Percentiles rank a stretch among this genome's conserved stretches.
Evolutionary conservation across 2,329 filamentous ascomycete species (phyloP).

Genomic region (Knoxdaviesia capensis): DNA sequence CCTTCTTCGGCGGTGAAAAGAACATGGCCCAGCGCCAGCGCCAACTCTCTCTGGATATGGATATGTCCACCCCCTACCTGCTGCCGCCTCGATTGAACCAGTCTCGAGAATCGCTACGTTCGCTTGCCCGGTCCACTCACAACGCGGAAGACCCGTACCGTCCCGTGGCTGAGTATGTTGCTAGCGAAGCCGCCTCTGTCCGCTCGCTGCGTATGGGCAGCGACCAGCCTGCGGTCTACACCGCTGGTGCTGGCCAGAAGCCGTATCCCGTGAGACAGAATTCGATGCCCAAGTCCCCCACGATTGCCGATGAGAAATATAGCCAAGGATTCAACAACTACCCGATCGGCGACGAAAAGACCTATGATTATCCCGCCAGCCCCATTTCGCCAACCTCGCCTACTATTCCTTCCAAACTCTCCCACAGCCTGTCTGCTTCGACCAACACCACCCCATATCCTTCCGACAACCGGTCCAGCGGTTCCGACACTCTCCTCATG

Average conservation of each 20-base stretch:
- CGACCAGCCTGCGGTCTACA: slow-evolving; percentile 24
- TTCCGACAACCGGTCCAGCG: too few relatives aligned
- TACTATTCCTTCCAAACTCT: too few relatives aligned
- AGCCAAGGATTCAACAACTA: too few relatives aligned
- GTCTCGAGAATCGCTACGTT: slow-evolving; percentile 73
- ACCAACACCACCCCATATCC: too few relatives aligned
- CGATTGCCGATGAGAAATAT: neutral
- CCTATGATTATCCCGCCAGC: too few relatives aligned
- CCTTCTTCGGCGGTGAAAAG: slow-evolving; percentile 31
- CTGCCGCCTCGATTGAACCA: slow-evolving; percentile 62
- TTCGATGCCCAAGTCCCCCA: slow-evolving; percentile 22
- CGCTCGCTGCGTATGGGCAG: slow-evolving; percentile 25
- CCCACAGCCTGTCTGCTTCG: too few relatives aligned
- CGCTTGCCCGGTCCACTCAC: slow-evolving; percentile 56
- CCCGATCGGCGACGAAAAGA: too few relatives aligned
- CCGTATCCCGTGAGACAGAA: slow-evolving; percentile 16
- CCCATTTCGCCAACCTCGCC: too few relatives aligned
- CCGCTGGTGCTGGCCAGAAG: slow-evolving; percentile 19
- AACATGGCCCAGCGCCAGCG: slow-evolving; percentile 25
- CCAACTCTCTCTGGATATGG: slow-evolving; percentile 53
- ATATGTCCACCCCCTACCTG: slow-evolving; percentile 72
- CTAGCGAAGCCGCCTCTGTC: slow-evolving; percentile 34
- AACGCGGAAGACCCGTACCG: slow-evolving; percentile 74
- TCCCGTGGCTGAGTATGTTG: slow-evolving; percentile 33
- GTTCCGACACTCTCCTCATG: too few relatives aligned